Base-by-base conservation (phyloP, 495 filamentous ascomycete genomes). In the Neurospora sp. region DNA sequence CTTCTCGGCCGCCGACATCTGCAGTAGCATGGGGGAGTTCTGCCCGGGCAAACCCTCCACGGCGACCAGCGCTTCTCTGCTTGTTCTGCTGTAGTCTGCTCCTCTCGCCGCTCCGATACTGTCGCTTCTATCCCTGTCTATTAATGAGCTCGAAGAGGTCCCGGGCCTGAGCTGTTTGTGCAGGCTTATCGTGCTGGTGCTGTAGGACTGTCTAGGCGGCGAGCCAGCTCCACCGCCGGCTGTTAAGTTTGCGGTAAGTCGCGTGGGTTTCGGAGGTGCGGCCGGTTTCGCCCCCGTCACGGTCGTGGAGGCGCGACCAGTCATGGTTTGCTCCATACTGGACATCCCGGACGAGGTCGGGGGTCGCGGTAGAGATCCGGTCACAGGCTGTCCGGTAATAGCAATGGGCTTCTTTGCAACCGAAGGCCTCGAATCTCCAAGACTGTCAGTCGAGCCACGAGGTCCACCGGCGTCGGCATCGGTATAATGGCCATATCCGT, bases 401-500 rank as follows among this genome's bases (percentile, higher is more conserved):
- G 62, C 70, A 16, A 80, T 70, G 2, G 82, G 82, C 72, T 83
- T 85, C 54, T 79, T 75, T 18, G 81, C 73, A 27, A 83, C 72
- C n/a, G 69, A 70, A 39, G 78, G 79, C 27, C 73, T 59, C 18
- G 75, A 77, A 1, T 75, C 75, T 66, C 74, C 77, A 59, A 69
- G 75, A 23, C 31, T 72, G 48, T 66, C 44, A 72, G 14, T 74
- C 62, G 70, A 42, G 35, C 23, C 12, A 72, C 73, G 31, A 71
- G 72, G 41, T 73, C 69, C 20, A 75, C 74, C 3, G 71, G 76
- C 9, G 69, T 62, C 73, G 1, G 78, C 73, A 72, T 94, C 91
- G 7, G 94, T 92, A 79, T 89, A 97, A 70, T 88, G 89, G 16
- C 96, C 96, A 81, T 98, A 98, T 9, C 94, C 96, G 73, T 93